Percentiles rank a stretch among this genome's conserved stretches.
Evolutionary conservation across 176 grass and related monocot species (phyloP).

Genomic region (Leersia perrieri): DNA sequence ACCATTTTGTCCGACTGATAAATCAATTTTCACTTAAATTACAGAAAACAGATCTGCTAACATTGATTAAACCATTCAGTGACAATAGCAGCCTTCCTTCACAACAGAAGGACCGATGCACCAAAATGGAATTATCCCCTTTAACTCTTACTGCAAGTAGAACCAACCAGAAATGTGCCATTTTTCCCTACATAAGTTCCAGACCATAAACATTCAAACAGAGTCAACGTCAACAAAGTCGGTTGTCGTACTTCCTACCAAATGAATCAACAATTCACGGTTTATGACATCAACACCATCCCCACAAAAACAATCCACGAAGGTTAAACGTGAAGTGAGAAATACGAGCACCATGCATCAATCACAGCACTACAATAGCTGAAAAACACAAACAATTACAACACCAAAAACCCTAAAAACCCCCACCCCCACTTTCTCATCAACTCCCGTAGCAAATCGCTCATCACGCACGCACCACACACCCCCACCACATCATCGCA

Average conservation of each 20-base stretch:
- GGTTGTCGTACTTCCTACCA: neutral
- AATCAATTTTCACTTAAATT: neutral
- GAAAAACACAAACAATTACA: too few relatives aligned
- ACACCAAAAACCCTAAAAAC: slow-evolving; percentile 15
- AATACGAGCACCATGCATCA: neutral
- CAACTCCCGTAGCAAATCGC: neutral
- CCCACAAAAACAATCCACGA: neutral
- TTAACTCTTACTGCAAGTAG: neutral
- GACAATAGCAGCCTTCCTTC: neutral
- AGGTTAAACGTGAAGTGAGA: neutral
- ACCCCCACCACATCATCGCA: neutral
- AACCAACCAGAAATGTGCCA: neutral
- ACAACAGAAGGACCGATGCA: neutral
- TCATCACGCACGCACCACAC: neutral
- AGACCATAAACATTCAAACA: neutral
- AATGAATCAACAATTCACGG: neutral
- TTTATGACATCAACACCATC: neutral
- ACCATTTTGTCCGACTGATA: neutral
- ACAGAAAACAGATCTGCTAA: slow-evolving; percentile 4
- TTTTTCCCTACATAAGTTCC: neutral
- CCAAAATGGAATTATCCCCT: neutral
- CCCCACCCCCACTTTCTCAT: neutral
- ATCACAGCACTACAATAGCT: neutral
- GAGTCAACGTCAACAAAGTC: neutral
- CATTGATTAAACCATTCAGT: neutral